These are phyloP conservation scores for Curvularia spicifera DNA, from an alignment of 2,329 filamentous ascomycete species.

Conservation along the genomic window DNA sequence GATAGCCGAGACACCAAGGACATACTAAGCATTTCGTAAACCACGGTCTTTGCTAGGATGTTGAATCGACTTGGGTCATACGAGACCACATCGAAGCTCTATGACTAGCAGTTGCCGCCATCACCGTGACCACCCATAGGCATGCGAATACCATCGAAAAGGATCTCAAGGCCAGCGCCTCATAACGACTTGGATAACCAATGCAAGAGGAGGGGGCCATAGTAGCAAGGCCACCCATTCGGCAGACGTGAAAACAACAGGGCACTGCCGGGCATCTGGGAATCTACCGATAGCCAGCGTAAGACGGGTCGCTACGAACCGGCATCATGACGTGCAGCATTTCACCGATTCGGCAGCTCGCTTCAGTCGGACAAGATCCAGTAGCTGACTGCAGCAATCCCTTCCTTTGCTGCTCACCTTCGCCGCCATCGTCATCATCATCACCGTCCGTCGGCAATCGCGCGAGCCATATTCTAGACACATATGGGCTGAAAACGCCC, in stretches of 20 bases:
- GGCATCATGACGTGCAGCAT: constrained; percentile 16
- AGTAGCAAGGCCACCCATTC: background rate
- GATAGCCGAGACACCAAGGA: background rate
- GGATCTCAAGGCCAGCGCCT: background rate
- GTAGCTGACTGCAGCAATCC: constrained; percentile 23
- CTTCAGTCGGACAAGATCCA: constrained; percentile 4
- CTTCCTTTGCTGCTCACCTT: constrained; percentile 7
- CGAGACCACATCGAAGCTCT: background rate
- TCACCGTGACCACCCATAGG: background rate
- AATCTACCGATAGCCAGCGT: constrained; percentile 16
- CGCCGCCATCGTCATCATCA: background rate
- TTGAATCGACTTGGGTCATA: background rate
- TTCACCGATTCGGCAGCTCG: constrained; percentile 23
- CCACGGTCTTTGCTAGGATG: background rate
- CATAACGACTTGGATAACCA: background rate
- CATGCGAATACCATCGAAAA: background rate
- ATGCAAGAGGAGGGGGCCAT: background rate
- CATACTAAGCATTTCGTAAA: background rate
- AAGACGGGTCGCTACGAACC: constrained; percentile 6
- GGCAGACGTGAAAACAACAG: background rate
- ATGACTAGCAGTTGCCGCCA: background rate
- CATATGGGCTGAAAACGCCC: background rate
- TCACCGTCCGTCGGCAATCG: constrained; percentile 10
- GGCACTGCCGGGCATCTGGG: constrained; percentile 1
- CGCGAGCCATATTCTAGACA: background rate